Conservation (phyloP, 2,329 filamentous ascomycete species). For the Curvularia verruculosa region DNA sequence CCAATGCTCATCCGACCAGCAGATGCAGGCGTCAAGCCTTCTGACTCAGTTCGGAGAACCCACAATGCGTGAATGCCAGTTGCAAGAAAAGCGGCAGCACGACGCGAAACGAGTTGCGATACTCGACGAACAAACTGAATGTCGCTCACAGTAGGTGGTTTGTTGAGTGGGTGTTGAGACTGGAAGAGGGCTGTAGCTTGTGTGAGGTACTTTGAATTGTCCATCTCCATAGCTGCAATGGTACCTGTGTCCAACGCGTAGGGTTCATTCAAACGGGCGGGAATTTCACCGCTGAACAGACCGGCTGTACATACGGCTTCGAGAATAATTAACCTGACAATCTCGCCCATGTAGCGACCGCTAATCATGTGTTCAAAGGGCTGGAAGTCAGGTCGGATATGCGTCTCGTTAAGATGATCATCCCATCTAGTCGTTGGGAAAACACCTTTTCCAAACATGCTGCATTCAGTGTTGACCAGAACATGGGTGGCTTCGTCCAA, state of each 20-base stretch:
- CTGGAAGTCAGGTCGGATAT: slow-evolving; percentile 66
- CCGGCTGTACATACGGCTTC: slow-evolving; percentile 63
- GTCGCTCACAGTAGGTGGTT: slow-evolving; percentile 55
- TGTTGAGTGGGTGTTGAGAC: slow-evolving; percentile 57
- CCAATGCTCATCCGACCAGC: slow-evolving; percentile 61
- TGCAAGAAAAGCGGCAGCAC: slow-evolving; percentile 67
- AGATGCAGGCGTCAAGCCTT: slow-evolving; percentile 49
- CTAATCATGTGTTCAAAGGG: slow-evolving; percentile 69
- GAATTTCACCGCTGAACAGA: slow-evolving; percentile 63
- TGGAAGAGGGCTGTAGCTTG: slow-evolving; percentile 56
- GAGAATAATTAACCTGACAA: slow-evolving; percentile 65
- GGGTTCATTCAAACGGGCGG: slow-evolving; percentile 60
- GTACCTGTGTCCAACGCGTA: slow-evolving; percentile 66
- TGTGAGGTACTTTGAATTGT: slow-evolving; percentile 48
- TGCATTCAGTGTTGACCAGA: slow-evolving; percentile 69
- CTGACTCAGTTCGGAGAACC: slow-evolving; percentile 59
- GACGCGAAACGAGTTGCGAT: slow-evolving; percentile 60
- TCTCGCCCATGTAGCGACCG: slow-evolving; percentile 68
- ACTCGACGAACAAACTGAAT: slow-evolving; percentile 62
- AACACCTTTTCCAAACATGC: slow-evolving; percentile 68
- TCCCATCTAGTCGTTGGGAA: slow-evolving; percentile 68
- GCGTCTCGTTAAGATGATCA: slow-evolving; percentile 62
- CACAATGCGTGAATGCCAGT: slow-evolving; percentile 68
- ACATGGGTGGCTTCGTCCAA: slow-evolving; percentile 64
- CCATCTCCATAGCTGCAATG: slow-evolving; percentile 63